phyloP scores from a whole-genome alignment of 1,284 basidiomycete species.

The Coriolopsis trogii region DNA sequence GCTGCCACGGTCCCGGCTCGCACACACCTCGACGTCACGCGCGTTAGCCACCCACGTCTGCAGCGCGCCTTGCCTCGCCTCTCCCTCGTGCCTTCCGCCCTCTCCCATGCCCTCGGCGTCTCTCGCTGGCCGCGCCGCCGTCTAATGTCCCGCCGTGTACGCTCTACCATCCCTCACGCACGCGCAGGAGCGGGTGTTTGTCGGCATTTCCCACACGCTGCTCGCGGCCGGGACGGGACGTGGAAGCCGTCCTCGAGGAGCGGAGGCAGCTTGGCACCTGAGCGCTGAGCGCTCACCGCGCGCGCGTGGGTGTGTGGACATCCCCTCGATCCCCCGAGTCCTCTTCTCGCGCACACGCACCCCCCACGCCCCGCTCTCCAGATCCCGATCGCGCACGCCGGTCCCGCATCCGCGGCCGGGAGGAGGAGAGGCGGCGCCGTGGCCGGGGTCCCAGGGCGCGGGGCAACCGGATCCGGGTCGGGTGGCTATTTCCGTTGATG shows the following conservation, averaged over 20 bases:
- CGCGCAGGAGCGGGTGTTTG: constrained; percentile 18
- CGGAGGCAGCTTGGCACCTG: constrained; percentile 12
- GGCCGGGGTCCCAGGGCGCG: neutral
- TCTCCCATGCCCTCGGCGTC: neutral
- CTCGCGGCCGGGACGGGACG: constrained; percentile 5
- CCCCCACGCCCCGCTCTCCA: too few species aligned
- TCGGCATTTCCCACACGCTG: constrained; percentile 26
- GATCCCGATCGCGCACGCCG: too few species aligned
- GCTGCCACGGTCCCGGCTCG: too few species aligned
- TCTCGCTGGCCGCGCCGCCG: neutral
- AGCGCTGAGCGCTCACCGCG: neutral
- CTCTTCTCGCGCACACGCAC: too few species aligned
- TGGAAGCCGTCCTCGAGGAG: constrained; percentile 6
- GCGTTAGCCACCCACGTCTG: too few species aligned
- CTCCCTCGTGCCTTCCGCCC: constrained; percentile 2
- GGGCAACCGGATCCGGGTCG: neutral
- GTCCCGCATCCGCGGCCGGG: too few species aligned
- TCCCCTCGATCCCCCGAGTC: too few species aligned
- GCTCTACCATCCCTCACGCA: neutral
- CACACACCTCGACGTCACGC: too few species aligned
- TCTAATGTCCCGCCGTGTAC: neutral
- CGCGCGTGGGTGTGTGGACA: too few species aligned
- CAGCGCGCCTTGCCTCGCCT: constrained; percentile 14
- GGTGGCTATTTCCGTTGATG: constrained; percentile 20
- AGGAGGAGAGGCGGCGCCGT: too few species aligned